Base-by-base conservation (phyloP, 2,329 filamentous ascomycete species). In the Fusarium dlaminii region DNA sequence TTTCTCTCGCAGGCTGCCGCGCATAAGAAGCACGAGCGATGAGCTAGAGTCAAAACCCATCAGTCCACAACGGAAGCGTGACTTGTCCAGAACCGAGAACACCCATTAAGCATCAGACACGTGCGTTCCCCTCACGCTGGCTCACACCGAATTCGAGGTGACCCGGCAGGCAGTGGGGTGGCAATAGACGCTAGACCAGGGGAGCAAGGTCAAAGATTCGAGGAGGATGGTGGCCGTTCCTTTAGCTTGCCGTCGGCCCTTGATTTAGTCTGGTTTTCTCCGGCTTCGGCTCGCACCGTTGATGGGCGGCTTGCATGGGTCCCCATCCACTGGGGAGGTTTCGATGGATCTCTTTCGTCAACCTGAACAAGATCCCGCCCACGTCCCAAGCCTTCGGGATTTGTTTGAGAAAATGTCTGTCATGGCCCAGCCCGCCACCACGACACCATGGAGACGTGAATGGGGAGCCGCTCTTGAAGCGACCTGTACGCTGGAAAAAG, bases 271-370 rank as follows among this genome's bases (percentile, higher is more conserved):
- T 80, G 70, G 71, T 77, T 79, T 74, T 78, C 76, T 78, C 79
- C 81, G 79, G 78, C 78, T 75, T 81, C 81, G 81, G 81, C 79
- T 82, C 81, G 81, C 81, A 80, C 79, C 81, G 81, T 79, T 79
- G 79, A 77, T 78, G 71, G 73, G 78, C 77, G 77, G 78, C 74
- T 76, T 77, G 76, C 76, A 78, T 78, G 75, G 77, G 69, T 55
- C 66, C 76, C 69, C 70, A 76, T 77, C 70, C 73, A 65, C 66
- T 69, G 70, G 72, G 61, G 68, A 63, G 61, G 56, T 59, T 75
- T 70, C 42, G 36, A 75, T 75, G 72, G 68, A 73, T 73, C 73
- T 65, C 69, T 70, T 75, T 73, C 59, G 62, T 73, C 71, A 68
- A 74, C 69, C 71, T 76, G 75, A 73, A 59, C 72, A 71, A 66